phyloP scores from a whole-genome alignment of 306 rosid genomes.

The Vigna unguiculata region DNA sequence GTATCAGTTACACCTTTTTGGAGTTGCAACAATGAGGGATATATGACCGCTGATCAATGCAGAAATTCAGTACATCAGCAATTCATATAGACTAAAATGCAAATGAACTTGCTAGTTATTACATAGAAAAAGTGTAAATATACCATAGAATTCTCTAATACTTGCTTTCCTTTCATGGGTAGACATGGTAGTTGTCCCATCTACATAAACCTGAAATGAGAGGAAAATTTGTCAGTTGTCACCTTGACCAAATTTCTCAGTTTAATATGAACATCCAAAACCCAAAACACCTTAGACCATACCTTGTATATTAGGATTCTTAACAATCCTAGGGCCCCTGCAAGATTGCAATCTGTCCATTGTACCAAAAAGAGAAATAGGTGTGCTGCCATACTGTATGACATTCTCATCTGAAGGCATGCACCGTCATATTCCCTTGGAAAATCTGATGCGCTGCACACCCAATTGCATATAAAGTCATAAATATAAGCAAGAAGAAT shows the following conservation, averaged over 20 bases:
- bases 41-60: slow-evolving; percentile 73
- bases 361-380: slow-evolving; percentile 90
- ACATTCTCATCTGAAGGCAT: slow-evolving; percentile 98
- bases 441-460: slow-evolving; percentile 85
- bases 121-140: not conserved
- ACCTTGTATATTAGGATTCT: slow-evolving; percentile 96
- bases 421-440: slow-evolving; percentile 94
- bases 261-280: slow-evolving; percentile 32
- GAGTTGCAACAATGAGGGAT: slow-evolving; percentile 93
- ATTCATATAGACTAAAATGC: slow-evolving; percentile 26
- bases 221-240: slow-evolving; percentile 32
- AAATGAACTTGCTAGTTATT: slow-evolving; percentile 1
- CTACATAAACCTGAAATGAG: slow-evolving; percentile 82
- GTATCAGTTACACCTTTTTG: slow-evolving; percentile 81
- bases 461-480: slow-evolving; percentile 33
- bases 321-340: slow-evolving; percentile 90
- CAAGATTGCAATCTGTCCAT: slow-evolving; percentile 96
- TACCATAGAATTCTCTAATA: slow-evolving; percentile 96
- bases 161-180: slow-evolving; percentile 95
- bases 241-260: slow-evolving; percentile 38
- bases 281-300: not conserved
- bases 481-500: not conserved
- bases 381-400: slow-evolving; percentile 97
- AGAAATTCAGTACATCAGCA: slow-evolving; percentile 46
- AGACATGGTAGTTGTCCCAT: slow-evolving; percentile 97